Base-by-base conservation (phyloP, 2,329 filamentous ascomycete species). In the Exophiala phaeomuriformis region DNA sequence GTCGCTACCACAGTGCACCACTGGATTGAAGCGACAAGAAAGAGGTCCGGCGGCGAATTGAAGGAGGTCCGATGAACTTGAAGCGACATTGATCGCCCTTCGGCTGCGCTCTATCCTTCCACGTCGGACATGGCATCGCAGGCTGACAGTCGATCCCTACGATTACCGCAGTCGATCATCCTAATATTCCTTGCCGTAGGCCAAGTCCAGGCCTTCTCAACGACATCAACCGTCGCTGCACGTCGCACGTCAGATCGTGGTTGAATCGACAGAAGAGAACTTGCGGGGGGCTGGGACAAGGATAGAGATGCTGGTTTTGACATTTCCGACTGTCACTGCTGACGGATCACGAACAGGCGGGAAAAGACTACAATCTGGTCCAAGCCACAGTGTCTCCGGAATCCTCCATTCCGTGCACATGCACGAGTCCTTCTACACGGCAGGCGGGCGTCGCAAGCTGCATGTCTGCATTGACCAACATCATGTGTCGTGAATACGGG, bases 401-500 rank as follows among this genome's bases (percentile, higher is more conserved):
- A 19, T 19, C 19, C 19, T 19, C 19, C 19, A 19, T 19, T 19
- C 19, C 19, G 19, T 19, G 19, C 19, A 19, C 19, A 19, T 19
- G 19, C 19, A 19, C 19, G 19, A 19, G 19, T 19, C 19, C 19
- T 19, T 19, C 19, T 10, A 35, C 33, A 35, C 33, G 33, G 33
- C 33, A 35, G 33, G 33, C 33, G 33, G 19, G 33, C 35, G 10
- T 35, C 37, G 12, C 46, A 12, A 41, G 12, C 28, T 28, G 27
- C 46, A 39, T 48, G 46, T 32, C 46, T 48, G 46, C 46, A 48
- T 37, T 39, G 46, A 19, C 45, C 32, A 39, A 9, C 10, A 28
- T 3, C 39, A 39, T 39, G 36, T 39, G 36, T 5, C 4, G n/a
- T 41, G 39, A 19, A 19, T 19, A 19, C 19, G 19, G 19, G 19